Conservation (phyloP, 169 alveolate species). For the Plasmodium adleri region DNA sequence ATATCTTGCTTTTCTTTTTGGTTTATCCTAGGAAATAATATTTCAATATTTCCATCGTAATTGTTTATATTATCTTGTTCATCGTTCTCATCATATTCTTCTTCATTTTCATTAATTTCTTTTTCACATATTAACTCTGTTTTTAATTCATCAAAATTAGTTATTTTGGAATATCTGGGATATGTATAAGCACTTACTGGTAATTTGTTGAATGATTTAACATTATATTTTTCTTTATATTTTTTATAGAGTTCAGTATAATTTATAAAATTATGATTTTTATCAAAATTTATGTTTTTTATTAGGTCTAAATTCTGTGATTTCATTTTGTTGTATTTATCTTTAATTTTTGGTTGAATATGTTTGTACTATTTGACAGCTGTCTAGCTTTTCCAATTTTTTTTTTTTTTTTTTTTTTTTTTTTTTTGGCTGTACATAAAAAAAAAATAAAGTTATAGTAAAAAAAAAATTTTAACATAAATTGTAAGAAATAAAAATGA, state of each 20-base stretch:
- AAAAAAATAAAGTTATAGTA: too few relatives aligned
- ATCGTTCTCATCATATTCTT: neutral
- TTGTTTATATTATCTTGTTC: neutral
- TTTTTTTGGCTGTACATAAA: too few relatives aligned
- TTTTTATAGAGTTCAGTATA: constrained; percentile 54
- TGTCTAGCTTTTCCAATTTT: constrained; percentile 40
- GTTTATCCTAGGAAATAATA: constrained; percentile 20
- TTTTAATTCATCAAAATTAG: constrained; percentile 63
- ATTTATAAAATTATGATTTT: constrained; percentile 15
- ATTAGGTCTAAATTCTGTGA: too few relatives aligned
- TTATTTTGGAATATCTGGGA: constrained; percentile 25
- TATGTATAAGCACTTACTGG: constrained; percentile 65
- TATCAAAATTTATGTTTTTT: neutral
- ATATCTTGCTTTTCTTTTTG: neutral
- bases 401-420: neutral
- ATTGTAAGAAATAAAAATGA: too few relatives aligned
- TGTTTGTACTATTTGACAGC: constrained; percentile 29
- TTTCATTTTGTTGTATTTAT: too few relatives aligned
- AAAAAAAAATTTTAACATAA: too few relatives aligned
- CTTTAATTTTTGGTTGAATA: neutral
- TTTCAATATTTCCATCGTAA: constrained; percentile 34
- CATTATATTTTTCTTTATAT: constrained; percentile 39
- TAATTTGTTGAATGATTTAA: constrained; percentile 23
- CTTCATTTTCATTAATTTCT: constrained; percentile 5
- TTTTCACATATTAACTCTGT: constrained; percentile 31